A percentile compares a stretch with the other conserved stretches of the same genome.
These are phyloP conservation scores for Periconia digitata DNA, from an alignment of 2,329 filamentous ascomycete species.

Conservation along the genomic window DNA sequence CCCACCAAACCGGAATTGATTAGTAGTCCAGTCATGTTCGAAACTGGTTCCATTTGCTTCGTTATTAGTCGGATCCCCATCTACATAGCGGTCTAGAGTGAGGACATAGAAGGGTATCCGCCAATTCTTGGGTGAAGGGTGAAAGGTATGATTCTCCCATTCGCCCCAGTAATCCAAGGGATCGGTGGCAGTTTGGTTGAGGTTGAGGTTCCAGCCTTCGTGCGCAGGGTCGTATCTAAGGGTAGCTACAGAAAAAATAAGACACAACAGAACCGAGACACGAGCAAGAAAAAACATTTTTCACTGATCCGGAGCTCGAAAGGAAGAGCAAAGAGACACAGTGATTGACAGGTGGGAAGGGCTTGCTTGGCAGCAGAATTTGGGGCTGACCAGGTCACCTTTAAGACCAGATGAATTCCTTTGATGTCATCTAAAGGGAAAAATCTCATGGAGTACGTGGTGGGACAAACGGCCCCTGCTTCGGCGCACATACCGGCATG, in stretches of 20 bases:
- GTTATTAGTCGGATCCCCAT: conserved; percentile 66
- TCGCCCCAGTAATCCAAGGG: conserved; percentile 61
- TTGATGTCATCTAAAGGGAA: conserved; percentile 12
- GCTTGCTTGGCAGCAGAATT: conserved; percentile 5
- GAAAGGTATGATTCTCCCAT: conserved; percentile 57
- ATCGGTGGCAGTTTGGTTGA: conserved; percentile 57
- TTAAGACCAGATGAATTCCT: conserved; percentile 11
- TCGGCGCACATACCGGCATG: conserved; percentile 6
- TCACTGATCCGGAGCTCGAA: conserved; percentile 12
- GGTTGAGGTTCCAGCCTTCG: conserved; percentile 62
- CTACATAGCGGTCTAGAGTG: conserved; percentile 65
- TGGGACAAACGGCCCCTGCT: conserved; percentile 14
- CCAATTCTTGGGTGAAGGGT: conserved; percentile 62
- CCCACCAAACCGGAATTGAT: conserved; percentile 65
- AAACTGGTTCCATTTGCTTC: conserved; percentile 62
- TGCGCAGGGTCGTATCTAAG: conserved; percentile 52
- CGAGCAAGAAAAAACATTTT: conserved; percentile 14
- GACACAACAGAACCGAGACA: conserved; percentile 16
- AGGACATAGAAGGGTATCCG: conserved; percentile 67
- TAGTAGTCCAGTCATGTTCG: conserved; percentile 62
- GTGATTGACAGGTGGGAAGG: conserved; percentile 6
- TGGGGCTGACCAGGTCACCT: conserved; percentile 1
- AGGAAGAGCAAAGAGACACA: conserved; percentile 4
- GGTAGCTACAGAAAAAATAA: conserved; percentile 14
- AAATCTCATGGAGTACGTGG: conserved; percentile 14